phyloP scores from a whole-genome alignment of 2,329 filamentous ascomycete species.

The Fusarium domesticum region DNA sequence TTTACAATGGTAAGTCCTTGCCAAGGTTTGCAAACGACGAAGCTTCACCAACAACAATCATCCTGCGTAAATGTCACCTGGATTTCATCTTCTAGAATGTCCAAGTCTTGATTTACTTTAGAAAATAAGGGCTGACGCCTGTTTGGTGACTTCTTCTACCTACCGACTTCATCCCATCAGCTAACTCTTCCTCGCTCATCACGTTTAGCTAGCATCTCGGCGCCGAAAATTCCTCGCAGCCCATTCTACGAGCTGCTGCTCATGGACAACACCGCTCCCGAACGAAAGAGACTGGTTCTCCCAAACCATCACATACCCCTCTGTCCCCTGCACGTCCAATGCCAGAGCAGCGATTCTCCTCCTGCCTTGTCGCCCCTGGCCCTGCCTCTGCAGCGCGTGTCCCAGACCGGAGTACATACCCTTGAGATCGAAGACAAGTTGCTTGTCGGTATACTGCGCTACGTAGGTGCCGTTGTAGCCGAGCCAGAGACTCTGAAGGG shows the following conservation, averaged over 20 bases:
- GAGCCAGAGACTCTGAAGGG: conserved; percentile 19
- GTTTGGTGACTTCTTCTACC: too few species aligned
- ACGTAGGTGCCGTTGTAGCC: conserved; percentile 20
- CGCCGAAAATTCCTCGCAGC: neutral
- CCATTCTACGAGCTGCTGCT: neutral
- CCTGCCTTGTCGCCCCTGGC: conserved; percentile 4
- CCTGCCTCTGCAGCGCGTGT: neutral
- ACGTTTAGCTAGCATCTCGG: too few species aligned
- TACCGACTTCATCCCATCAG: too few species aligned
- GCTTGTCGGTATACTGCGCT: conserved; percentile 20
- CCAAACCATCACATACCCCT: conserved; percentile 13
- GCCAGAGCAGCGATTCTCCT: conserved; percentile 16
- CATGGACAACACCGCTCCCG: neutral
- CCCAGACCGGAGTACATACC: conserved; percentile 12
- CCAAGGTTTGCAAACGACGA: too few species aligned
- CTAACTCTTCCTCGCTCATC: too few species aligned
- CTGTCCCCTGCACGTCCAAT: conserved; percentile 12
- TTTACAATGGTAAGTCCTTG: too few species aligned
- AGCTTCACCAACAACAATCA: too few species aligned
- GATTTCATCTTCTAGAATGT: too few species aligned
- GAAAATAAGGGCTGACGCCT: too few species aligned
- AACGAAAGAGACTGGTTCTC: neutral
- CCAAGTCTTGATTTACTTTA: too few species aligned
- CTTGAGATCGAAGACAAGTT: conserved; percentile 16
- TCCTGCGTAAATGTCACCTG: too few species aligned